Evolutionary conservation across 2,329 filamentous ascomycete genomes (phyloP).

Genomic region (Ramularia endophylla): DNA sequence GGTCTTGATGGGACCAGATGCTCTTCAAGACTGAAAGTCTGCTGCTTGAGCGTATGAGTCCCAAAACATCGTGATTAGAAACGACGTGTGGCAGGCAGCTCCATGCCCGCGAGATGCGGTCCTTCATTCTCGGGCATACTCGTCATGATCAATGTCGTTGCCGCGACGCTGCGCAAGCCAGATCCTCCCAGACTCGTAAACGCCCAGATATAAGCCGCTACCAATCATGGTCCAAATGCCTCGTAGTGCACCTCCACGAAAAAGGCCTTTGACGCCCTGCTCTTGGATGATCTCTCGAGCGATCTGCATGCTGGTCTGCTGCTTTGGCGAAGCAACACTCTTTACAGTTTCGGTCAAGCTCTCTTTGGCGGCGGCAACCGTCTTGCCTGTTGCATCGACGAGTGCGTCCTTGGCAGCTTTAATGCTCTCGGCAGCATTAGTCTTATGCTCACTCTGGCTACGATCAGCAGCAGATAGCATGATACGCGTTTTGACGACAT

Average conservation of each 20-base stretch:
- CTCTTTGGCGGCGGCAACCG: conserved; percentile 27
- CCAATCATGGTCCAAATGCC: conserved; percentile 76
- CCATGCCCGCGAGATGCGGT: conserved; percentile 9
- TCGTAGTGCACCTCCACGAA: conserved; percentile 68
- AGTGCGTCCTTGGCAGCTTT: conserved; percentile 23
- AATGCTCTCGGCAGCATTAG: conserved; percentile 7
- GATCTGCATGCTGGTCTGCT: conserved; percentile 49
- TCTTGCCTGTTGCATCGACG: conserved; percentile 39
- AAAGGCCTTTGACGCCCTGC: conserved; percentile 66
- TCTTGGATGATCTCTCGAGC: conserved; percentile 59
- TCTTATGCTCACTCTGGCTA: conserved; percentile 15
- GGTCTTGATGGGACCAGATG: too few species aligned
- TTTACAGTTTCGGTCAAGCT: conserved; percentile 27
- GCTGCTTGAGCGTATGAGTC: too few species aligned
- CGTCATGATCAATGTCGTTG: conserved; percentile 33
- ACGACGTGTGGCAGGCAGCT: too few species aligned
- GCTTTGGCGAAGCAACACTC: conserved; percentile 28
- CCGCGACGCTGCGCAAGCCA: conserved; percentile 42
- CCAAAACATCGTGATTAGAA: too few species aligned
- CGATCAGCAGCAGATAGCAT: conserved; percentile 62
- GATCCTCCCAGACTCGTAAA: conserved; percentile 72
- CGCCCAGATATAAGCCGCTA: conserved; percentile 76
- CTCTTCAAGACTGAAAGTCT: too few species aligned
- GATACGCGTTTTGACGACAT: conserved; percentile 84
- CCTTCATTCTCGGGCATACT: too few species aligned